These are phyloP conservation scores for Nymphaea colorata DNA, from an alignment of 164 flowering plant genomes.

Conservation along the genomic window DNA sequence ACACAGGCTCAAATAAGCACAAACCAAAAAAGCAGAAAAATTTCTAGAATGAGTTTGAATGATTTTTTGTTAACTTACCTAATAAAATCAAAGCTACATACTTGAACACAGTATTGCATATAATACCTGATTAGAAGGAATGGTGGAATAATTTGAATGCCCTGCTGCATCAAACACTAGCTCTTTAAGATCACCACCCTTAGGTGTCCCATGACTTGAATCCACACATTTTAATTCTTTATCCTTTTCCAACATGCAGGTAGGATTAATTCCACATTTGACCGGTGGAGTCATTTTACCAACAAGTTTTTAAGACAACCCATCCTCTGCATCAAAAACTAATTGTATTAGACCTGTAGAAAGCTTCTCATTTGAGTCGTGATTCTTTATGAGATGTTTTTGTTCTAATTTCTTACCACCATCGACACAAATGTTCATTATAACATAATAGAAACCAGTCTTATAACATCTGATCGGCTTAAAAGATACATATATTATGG, in stretches of 20 bases:
- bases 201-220: not conserved
- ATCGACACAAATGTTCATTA: slow-evolving; percentile 60
- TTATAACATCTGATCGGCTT: slow-evolving; percentile 31
- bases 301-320: slow-evolving; percentile 9
- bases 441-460: slow-evolving; percentile 22
- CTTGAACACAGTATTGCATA: too few relatives aligned
- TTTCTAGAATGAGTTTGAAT: too few relatives aligned
- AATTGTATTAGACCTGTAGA: slow-evolving; percentile 7
- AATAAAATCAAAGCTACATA: too few relatives aligned
- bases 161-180: too few relatives aligned
- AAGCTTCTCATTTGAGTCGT: slow-evolving; percentile 9
- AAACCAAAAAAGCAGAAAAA: too few relatives aligned
- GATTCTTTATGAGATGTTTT: slow-evolving; percentile 22
- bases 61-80: too few relatives aligned
- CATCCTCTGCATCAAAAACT: slow-evolving; percentile 13
- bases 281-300: not conserved
- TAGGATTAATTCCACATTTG: not conserved
- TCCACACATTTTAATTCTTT: not conserved
- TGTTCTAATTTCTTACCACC: slow-evolving; percentile 36
- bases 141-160: too few relatives aligned
- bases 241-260: not conserved
- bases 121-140: too few relatives aligned
- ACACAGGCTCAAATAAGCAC: too few relatives aligned
- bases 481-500: slow-evolving; percentile 31
- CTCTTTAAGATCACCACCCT: not conserved